phyloP scores from a whole-genome alignment of 78 protist genomes.

The Dictyostelium purpureum region DNA sequence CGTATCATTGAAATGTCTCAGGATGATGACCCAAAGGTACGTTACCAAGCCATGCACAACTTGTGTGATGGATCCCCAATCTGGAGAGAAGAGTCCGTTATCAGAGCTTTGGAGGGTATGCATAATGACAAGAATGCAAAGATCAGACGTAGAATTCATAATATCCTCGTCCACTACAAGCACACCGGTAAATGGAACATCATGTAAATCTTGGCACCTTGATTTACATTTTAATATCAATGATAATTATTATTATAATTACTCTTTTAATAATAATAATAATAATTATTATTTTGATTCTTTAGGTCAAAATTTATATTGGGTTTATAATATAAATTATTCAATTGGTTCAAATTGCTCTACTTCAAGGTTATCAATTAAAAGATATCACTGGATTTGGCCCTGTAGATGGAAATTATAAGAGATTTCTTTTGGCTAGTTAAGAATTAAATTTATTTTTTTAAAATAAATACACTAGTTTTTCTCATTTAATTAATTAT shows the following conservation, averaged over 20 bases:
- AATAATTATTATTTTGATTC: neutral
- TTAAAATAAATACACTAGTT: too few relatives aligned
- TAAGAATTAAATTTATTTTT: too few relatives aligned
- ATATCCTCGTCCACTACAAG: slow-evolving; percentile 63
- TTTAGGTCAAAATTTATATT: neutral
- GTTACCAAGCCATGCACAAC: slow-evolving; percentile 79
- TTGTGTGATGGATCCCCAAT: slow-evolving; percentile 78
- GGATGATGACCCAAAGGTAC: slow-evolving; percentile 52
- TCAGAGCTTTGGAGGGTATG: slow-evolving; percentile 46
- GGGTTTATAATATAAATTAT: neutral
- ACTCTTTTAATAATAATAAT: neutral
- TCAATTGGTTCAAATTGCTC: neutral
- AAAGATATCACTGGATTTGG: neutral
- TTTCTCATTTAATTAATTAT: too few relatives aligned
- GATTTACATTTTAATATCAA: neutral
- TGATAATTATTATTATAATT: neutral
- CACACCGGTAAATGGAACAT: slow-evolving; percentile 75
- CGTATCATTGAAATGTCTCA: slow-evolving; percentile 62
- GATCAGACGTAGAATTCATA: slow-evolving; percentile 55
- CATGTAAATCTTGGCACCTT: neutral
- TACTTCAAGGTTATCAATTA: neutral
- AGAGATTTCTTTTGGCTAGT: neutral
- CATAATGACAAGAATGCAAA: slow-evolving; percentile 44
- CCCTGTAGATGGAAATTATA: slow-evolving; percentile 21
- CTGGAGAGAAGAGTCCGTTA: slow-evolving; percentile 62